phyloP scores from a whole-genome alignment of 371 early-diverging fungal genomes.

The Mucor saturninus region DNA sequence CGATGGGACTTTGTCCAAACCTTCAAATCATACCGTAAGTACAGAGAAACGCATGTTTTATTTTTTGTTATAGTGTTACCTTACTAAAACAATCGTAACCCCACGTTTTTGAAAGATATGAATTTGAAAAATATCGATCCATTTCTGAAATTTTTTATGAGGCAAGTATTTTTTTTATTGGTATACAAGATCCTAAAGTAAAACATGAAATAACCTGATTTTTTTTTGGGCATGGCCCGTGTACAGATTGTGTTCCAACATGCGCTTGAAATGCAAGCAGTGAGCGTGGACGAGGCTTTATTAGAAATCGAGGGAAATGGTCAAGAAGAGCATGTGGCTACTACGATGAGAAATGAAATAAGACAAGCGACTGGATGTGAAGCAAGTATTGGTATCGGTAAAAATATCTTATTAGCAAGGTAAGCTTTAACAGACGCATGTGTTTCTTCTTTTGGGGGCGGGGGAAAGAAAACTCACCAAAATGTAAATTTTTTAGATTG shows the following conservation, averaged over 20 bases:
- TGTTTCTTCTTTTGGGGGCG: not conserved
- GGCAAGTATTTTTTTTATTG: slow-evolving; percentile 6
- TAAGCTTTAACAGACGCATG: not conserved
- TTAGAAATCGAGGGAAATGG: slow-evolving; percentile 66
- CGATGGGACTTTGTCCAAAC: slow-evolving; percentile 66
- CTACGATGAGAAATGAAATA: slow-evolving; percentile 45
- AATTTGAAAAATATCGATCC: slow-evolving; percentile 81
- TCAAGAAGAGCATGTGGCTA: slow-evolving; percentile 38
- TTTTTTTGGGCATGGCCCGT: too few relatives aligned
- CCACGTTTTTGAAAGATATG: slow-evolving; percentile 46
- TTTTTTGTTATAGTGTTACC: not conserved
- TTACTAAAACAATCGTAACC: not conserved
- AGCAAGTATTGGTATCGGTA: slow-evolving; percentile 78
- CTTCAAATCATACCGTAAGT: slow-evolving; percentile 62
- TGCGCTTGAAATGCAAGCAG: slow-evolving; percentile 78
- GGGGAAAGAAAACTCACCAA: too few relatives aligned
- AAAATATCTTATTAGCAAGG: slow-evolving; percentile 78
- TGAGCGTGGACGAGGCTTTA: slow-evolving; percentile 81
- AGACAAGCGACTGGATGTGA: slow-evolving; percentile 64
- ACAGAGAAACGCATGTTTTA: not conserved
- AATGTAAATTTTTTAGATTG: slow-evolving; percentile 33
- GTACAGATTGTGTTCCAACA: slow-evolving; percentile 58
- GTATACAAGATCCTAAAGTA: not conserved
- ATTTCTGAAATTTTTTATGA: slow-evolving; percentile 72
- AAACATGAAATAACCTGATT: not conserved